Evolutionary conservation across 768 basidiomycete genomes (phyloP).

Genomic region (Boletus rex-veris): DNA sequence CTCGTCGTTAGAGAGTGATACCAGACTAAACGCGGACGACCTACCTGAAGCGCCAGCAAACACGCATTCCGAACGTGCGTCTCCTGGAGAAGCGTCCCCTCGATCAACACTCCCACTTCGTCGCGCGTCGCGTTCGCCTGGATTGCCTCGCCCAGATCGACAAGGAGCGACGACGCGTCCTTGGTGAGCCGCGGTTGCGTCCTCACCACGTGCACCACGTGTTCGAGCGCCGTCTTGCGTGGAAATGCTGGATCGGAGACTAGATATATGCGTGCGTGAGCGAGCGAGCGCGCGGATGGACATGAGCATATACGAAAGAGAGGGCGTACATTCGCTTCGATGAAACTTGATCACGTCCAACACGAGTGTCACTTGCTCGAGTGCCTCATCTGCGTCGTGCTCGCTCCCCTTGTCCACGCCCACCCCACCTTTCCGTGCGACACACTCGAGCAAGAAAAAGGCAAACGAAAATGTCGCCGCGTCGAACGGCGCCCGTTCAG

Average conservation of each 20-base stretch:
- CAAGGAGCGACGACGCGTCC: slow-evolving; percentile 74
- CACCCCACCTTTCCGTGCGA: slow-evolving; percentile 69
- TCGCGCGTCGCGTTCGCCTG: slow-evolving; percentile 54
- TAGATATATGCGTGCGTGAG: slow-evolving; percentile 26
- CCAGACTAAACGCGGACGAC: background rate
- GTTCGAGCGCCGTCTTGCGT: slow-evolving; percentile 60
- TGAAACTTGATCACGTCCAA: slow-evolving; percentile 40
- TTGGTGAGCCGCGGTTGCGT: slow-evolving; percentile 80
- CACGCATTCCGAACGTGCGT: slow-evolving; percentile 84
- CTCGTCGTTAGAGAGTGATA: background rate
- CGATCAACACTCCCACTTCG: slow-evolving; percentile 66
- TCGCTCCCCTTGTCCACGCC: slow-evolving; percentile 27
- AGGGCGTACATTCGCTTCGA: slow-evolving; percentile 25
- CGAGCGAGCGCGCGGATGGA: background rate
- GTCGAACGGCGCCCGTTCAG: slow-evolving; percentile 81
- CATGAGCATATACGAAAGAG: slow-evolving; percentile 4
- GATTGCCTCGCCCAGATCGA: slow-evolving; percentile 80
- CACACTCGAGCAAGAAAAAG: slow-evolving; percentile 68
- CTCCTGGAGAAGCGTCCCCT: slow-evolving; percentile 80
- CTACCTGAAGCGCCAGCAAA: slow-evolving; percentile 85
- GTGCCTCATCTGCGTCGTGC: slow-evolving; percentile 50
- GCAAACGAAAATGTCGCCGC: slow-evolving; percentile 81
- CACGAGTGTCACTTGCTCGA: slow-evolving; percentile 77
- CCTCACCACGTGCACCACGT: slow-evolving; percentile 68
- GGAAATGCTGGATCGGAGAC: slow-evolving; percentile 75